These are phyloP conservation scores for Aspergillus udagawae DNA, from an alignment of 2,329 filamentous ascomycete species.

Conservation along the genomic window DNA sequence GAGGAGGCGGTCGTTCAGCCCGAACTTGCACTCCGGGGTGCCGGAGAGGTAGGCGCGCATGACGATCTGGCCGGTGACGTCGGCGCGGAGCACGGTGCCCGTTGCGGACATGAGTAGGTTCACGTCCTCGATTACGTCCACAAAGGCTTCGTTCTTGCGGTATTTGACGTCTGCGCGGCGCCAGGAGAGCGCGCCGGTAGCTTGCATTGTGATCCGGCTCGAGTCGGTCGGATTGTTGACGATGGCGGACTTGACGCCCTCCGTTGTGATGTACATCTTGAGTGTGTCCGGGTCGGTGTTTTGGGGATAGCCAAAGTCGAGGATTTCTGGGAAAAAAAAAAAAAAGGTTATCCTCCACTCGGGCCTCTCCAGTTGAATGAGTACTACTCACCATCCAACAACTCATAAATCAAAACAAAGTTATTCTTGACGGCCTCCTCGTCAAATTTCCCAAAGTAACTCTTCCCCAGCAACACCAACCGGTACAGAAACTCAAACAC, in stretches of 20 bases:
- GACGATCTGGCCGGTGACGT: constrained; percentile 95
- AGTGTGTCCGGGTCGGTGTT: constrained; percentile 98
- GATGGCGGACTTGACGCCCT: constrained; percentile 84
- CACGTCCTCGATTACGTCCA: constrained; percentile 98
- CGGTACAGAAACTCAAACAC: constrained; percentile 98
- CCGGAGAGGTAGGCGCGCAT: constrained; percentile 98
- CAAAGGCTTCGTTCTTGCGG: constrained; percentile 98
- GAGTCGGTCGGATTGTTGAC: constrained; percentile 74
- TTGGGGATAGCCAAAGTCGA: constrained; percentile 98
- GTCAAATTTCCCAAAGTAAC: constrained; percentile 98
- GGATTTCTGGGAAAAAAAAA: constrained; percentile 91
- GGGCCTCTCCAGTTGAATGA: neutral
- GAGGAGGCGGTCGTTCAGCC: constrained; percentile 88
- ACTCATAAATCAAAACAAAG: constrained; percentile 96
- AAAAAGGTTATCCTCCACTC: neutral
- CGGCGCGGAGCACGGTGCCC: constrained; percentile 87
- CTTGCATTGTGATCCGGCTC: constrained; percentile 98
- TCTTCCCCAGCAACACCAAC: constrained; percentile 81
- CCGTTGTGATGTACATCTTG: constrained; percentile 99
- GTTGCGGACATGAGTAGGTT: constrained; percentile 99
- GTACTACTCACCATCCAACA: constrained; percentile 69
- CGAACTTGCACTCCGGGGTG: constrained; percentile 98
- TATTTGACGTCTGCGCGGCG: constrained; percentile 97
- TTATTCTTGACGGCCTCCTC: constrained; percentile 99
- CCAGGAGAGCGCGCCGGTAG: constrained; percentile 95